These are phyloP conservation scores for Trypanosoma avium DNA, from an alignment of 208 protist species.

Conservation along the genomic window DNA sequence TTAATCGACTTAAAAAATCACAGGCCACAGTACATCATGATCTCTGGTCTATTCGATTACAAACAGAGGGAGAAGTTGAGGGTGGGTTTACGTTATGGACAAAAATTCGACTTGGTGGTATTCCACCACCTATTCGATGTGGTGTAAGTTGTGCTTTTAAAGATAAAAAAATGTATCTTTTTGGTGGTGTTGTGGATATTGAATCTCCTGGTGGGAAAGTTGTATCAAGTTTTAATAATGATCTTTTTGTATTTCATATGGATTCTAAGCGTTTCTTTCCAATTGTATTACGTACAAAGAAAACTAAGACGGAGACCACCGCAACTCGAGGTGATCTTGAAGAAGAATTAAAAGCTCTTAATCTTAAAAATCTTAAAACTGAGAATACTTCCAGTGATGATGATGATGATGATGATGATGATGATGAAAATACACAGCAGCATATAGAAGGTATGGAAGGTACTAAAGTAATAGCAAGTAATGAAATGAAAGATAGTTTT, in stretches of 20 bases:
- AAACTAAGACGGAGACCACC: constrained; percentile 13
- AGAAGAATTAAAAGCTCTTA: constrained; percentile 61
- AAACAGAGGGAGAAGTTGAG: not conserved
- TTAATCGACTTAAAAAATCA: constrained; percentile 89
- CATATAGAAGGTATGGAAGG: constrained; percentile 18
- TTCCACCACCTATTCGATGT: constrained; percentile 85
- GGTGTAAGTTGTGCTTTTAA: constrained; percentile 62
- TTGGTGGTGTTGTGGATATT: constrained; percentile 91
- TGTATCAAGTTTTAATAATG: constrained; percentile 89
- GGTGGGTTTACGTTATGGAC: constrained; percentile 58
- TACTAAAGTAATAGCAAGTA: constrained; percentile 6
- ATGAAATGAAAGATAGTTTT: constrained; percentile 76
- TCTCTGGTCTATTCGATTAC: constrained; percentile 76
- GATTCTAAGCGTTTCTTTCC: constrained; percentile 88
- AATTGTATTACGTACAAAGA: constrained; percentile 55
- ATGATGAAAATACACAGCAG: constrained; percentile 30
- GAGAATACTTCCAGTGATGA: constrained; percentile 23
- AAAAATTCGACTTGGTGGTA: constrained; percentile 72
- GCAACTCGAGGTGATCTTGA: constrained; percentile 34
- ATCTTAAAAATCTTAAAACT: constrained; percentile 27
- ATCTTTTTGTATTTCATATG: constrained; percentile 92
- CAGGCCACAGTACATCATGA: constrained; percentile 90
- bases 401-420: constrained; percentile 17
- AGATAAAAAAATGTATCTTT: constrained; percentile 88
- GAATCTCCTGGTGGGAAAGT: constrained; percentile 82